Percentiles rank a stretch among this genome's conserved stretches.
Conservation (phyloP, 2,329 filamentous ascomycete genomes). For the Simplicillium sp. region DNA sequence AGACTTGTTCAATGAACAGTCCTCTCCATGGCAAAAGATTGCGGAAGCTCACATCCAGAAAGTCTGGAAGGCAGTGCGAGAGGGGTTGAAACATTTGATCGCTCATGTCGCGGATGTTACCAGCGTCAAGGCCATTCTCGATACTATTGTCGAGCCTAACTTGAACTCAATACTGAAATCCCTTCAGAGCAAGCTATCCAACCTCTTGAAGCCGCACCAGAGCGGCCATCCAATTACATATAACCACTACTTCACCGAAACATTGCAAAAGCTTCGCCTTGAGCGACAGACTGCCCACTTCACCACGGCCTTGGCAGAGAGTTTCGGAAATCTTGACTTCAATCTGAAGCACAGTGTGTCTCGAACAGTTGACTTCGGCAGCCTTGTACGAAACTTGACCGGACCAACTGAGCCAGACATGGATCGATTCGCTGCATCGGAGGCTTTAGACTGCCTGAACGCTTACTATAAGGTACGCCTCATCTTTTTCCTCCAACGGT, state of each 20-base stretch:
- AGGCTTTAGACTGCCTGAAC: slow-evolving; percentile 25
- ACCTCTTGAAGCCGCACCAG: slow-evolving; percentile 33
- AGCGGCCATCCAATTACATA: slow-evolving; percentile 42
- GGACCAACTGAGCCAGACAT: no score
- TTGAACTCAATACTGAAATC: slow-evolving; percentile 10
- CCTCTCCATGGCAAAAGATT: slow-evolving; percentile 39
- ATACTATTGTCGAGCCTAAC: slow-evolving; percentile 8
- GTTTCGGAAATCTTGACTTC: neutral
- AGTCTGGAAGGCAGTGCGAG: slow-evolving; percentile 8
- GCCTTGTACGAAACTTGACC: neutral
- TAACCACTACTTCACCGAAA: slow-evolving; percentile 34
- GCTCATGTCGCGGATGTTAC: slow-evolving; percentile 9
- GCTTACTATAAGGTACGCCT: slow-evolving; percentile 29
- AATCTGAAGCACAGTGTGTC: neutral
- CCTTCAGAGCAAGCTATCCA: slow-evolving; percentile 28
- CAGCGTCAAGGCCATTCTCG: slow-evolving; percentile 8
- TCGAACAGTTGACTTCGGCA: neutral
- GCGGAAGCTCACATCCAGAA: slow-evolving; percentile 17
- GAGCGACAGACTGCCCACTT: slow-evolving; percentile 3
- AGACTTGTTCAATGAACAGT: slow-evolving; percentile 52
- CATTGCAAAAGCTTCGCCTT: slow-evolving; percentile 18
- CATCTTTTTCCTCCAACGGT: neutral
- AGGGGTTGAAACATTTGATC: slow-evolving; percentile 5
- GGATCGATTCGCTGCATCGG: slow-evolving; percentile 16
- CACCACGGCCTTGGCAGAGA: neutral